These are phyloP conservation scores for Ustilago vetiveriae DNA, from an alignment of 1,284 basidiomycete genomes.

Conservation along the genomic window DNA sequence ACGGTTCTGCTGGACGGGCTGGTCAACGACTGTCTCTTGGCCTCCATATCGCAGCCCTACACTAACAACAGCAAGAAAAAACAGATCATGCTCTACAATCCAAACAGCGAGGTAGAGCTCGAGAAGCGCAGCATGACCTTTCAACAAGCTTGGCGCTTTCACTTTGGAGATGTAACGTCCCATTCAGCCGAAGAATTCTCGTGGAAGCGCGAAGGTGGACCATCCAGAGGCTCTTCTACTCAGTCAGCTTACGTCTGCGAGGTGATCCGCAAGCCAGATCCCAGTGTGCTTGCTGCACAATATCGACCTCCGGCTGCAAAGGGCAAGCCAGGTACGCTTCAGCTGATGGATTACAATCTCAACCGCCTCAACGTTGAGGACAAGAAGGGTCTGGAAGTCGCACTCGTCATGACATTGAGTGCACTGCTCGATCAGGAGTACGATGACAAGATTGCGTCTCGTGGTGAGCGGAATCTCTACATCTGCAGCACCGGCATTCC, in stretches of 20 bases:
- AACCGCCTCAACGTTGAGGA: constrained; percentile 83
- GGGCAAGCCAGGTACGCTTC: constrained; percentile 75
- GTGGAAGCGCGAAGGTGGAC: constrained; percentile 64
- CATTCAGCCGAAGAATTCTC: constrained; percentile 24
- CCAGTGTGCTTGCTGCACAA: constrained; percentile 81
- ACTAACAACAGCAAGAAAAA: constrained; percentile 72
- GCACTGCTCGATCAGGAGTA: constrained; percentile 80
- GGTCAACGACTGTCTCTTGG: constrained; percentile 31
- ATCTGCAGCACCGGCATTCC: constrained; percentile 31
- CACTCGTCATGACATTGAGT: constrained; percentile 77
- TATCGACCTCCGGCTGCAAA: constrained; percentile 76
- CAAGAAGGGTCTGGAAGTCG: constrained; percentile 75
- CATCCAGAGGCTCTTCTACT: constrained; percentile 17
- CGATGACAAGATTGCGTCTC: constrained; percentile 51
- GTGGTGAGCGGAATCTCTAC: constrained; percentile 41
- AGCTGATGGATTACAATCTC: constrained; percentile 85
- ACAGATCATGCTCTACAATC: constrained; percentile 78
- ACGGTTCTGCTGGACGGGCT: constrained; percentile 49
- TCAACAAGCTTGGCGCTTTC: constrained; percentile 78
- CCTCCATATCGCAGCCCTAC: constrained; percentile 31
- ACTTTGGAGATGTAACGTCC: constrained; percentile 73
- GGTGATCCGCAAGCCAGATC: constrained; percentile 83
- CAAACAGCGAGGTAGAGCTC: constrained; percentile 75
- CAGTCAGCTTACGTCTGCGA: constrained; percentile 67
- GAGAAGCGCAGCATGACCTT: constrained; percentile 76